Evolutionary conservation across 2,329 filamentous ascomycete species (phyloP), one percentile per base, ranked within the genome.

Genomic region (Bimuria novae-zelandiae): DNA sequence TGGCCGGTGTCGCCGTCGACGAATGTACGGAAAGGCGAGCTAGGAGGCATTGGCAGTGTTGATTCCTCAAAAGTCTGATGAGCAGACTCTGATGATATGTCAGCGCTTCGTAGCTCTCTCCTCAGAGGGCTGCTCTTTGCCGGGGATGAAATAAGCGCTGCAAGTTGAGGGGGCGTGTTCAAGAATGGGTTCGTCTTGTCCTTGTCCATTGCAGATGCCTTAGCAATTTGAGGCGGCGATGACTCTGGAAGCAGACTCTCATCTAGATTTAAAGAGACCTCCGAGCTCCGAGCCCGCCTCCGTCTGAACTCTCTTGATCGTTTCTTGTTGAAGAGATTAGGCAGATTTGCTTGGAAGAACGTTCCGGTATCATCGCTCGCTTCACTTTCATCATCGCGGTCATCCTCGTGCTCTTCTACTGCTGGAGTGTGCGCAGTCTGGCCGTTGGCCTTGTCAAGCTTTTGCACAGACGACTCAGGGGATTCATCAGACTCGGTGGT

Each of bases 331-430:
- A 62, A 69, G 8, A 66, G 50, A 35, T 52, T 59, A 12, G 70
- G 68, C 49, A 68, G 55, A 19, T 70, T 68, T 2, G 64, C 61
- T 23, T 71, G 65, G 56, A 74, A 75, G 50, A 74, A 75, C 57
- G 73, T 63, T 21, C 72, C 72, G 17, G 68, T 73, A 44, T 74
- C 66, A 29, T 74, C 71, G 40, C 66, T 71, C 10, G 51, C 59
- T 19, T 71, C 70, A 40, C 68, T 69, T 7, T 46, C 49, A 10
- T 55, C 52, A 16, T 63, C 61, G 7, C 63, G 57, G 11, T 63
- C 59, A 12, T 63, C 59, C 11, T 63, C 57, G 1, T 54, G 44
- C 6, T 59, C 49, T 12, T 61, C 55, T 3, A 42, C 16, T 35
- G 57, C 54, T 16, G 45, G 23, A n/a, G 45, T 17, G n/a, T 61